phyloP scores from a whole-genome alignment of 2,329 filamentous ascomycete genomes.

The Cordyceps sp. region DNA sequence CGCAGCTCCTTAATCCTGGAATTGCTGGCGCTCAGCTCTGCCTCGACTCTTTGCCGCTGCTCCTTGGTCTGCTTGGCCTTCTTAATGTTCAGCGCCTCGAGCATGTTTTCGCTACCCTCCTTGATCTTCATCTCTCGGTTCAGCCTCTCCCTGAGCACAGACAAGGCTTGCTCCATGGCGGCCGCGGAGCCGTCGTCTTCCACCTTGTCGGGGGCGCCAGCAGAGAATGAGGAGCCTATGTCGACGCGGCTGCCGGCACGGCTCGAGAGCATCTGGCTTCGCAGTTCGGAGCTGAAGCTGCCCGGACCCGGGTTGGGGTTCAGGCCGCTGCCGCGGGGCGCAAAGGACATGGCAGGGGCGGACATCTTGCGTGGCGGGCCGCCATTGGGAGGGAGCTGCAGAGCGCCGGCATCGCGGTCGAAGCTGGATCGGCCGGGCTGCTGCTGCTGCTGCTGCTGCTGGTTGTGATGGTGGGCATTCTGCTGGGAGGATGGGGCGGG shows the following conservation, averaged over 20 bases:
- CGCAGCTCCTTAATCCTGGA: conserved; percentile 45
- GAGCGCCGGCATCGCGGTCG: conserved; percentile 34
- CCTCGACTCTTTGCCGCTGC: conserved; percentile 62
- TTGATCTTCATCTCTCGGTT: conserved; percentile 97
- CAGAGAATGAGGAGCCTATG: conserved; percentile 17
- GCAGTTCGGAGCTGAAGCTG: conserved; percentile 80
- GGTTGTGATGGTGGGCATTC: conserved; percentile 17
- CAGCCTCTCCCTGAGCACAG: conserved; percentile 64
- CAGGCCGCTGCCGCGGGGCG: conserved; percentile 51
- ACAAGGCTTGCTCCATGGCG: conserved; percentile 56
- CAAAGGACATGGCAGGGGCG: conserved; percentile 42
- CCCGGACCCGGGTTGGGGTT: conserved; percentile 57
- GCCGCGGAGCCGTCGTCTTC: conserved; percentile 43
- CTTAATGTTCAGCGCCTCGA: conserved; percentile 86
- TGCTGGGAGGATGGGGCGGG: conserved; percentile 20
- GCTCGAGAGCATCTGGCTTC: conserved; percentile 41
- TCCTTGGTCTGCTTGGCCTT: conserved; percentile 92
- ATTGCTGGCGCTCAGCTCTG: conserved; percentile 81
- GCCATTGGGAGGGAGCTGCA: conserved; percentile 34
- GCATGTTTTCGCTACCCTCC: conserved; percentile 90
- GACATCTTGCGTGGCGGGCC: conserved; percentile 27
- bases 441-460: no score
- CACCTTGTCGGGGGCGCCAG: conserved; percentile 32
- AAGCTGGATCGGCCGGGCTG: conserved; percentile 23
- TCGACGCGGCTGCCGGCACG: conserved; percentile 20